Evolutionary conservation across 805 yeast genomes (phyloP).

Genomic region (Candida coquimbonensis): DNA sequence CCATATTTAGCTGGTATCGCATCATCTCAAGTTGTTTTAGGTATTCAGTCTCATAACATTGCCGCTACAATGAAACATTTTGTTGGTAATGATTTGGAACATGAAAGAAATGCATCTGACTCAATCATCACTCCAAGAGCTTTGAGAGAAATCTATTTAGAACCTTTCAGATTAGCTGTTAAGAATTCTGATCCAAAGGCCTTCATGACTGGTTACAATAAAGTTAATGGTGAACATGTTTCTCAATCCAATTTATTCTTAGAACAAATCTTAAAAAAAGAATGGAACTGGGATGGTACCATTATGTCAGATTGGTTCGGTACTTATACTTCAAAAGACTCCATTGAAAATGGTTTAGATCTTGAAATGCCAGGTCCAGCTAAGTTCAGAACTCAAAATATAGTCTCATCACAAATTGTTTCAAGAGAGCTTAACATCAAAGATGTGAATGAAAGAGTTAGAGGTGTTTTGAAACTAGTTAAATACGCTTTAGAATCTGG

Average conservation of each 20-base stretch:
- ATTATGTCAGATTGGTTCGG: constrained; percentile 65
- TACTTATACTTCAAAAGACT: constrained; percentile 37
- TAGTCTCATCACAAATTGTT: constrained; percentile 36
- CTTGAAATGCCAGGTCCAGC: constrained; percentile 66
- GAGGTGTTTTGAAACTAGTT: constrained; percentile 41
- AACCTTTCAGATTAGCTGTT: constrained; percentile 56
- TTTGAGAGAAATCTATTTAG: constrained; percentile 55
- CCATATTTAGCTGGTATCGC: constrained; percentile 42
- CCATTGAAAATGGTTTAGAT: constrained; percentile 51
- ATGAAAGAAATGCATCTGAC: constrained; percentile 42
- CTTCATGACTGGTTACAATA: constrained; percentile 59
- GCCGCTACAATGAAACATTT: constrained; percentile 57
- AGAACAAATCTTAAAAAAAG: constrained; percentile 41
- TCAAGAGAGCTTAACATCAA: constrained; percentile 33
- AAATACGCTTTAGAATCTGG: constrained; percentile 38
- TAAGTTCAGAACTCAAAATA: constrained; percentile 32
- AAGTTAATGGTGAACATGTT: constrained; percentile 53
- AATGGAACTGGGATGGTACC: constrained; percentile 52
- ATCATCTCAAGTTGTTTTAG: constrained; percentile 44
- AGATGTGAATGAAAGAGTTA: constrained; percentile 42
- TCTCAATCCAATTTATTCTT: constrained; percentile 39
- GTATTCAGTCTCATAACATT: constrained; percentile 45
- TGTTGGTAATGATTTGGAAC: constrained; percentile 58
- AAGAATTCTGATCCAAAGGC: constrained; percentile 45
- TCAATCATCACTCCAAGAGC: constrained; percentile 52